phyloP scores from a whole-genome alignment of 768 basidiomycete genomes.

The Auricularia sp. region DNA sequence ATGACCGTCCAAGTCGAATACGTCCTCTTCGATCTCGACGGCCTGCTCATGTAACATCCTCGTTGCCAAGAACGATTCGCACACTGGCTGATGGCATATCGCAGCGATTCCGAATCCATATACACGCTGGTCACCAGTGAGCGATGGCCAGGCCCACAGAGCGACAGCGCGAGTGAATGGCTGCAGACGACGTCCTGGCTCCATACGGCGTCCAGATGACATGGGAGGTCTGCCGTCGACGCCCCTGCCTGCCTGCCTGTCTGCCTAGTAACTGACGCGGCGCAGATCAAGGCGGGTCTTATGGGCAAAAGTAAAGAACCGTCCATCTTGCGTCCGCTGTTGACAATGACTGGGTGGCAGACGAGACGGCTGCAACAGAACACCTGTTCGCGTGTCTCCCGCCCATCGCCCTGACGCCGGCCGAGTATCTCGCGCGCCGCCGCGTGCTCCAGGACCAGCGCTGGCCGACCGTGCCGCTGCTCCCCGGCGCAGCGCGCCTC shows the following conservation, averaged over 20 bases:
- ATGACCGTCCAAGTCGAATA: conserved; percentile 34
- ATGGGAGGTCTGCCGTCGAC: conserved; percentile 38
- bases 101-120: conserved; percentile 54
- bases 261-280: not conserved
- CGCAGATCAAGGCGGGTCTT: conserved; percentile 63
- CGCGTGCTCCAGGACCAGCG: conserved; percentile 46
- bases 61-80: not conserved
- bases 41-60: conserved; percentile 23
- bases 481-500: conserved; percentile 67
- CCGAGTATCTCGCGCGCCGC: conserved; percentile 49
- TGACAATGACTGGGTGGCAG: conserved; percentile 25
- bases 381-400: conserved; percentile 74
- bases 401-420: conserved; percentile 51
- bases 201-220: conserved; percentile 69
- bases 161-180: no score
- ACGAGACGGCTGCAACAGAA: conserved; percentile 51
- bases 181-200: conserved; percentile 58
- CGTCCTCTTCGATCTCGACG: conserved; percentile 69
- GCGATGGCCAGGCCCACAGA: conserved; percentile 12
- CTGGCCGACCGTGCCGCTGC: conserved; percentile 60
- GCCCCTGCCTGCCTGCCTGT: not conserved
- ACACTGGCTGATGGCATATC: no score
- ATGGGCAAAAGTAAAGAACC: conserved; percentile 68
- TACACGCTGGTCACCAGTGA: conserved; percentile 74
- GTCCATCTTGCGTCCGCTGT: not conserved